These are phyloP conservation scores for Flaveria brownii DNA, from an alignment of 129 eudicot genomes.

Conservation along the genomic window DNA sequence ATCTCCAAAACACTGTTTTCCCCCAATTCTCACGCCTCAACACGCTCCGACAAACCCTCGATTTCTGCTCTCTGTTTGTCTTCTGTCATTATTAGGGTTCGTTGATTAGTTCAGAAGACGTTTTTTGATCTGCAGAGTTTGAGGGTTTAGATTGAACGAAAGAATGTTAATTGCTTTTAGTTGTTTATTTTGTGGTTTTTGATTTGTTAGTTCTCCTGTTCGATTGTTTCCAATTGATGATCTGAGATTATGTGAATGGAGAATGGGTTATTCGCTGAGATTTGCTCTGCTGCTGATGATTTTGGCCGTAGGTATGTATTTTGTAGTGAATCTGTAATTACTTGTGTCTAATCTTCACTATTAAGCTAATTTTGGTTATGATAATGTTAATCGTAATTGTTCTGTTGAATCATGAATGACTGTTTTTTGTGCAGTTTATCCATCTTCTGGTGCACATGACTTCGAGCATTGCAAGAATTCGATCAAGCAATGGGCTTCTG, in stretches of 20 bases:
- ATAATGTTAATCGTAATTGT: not conserved
- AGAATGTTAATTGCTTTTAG: not conserved
- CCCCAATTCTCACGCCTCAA: not conserved
- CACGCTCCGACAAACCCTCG: conserved; percentile 22
- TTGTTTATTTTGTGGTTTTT: not conserved
- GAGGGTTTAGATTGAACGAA: not conserved
- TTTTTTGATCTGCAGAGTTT: not conserved
- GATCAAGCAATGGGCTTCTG: conserved; percentile 80
- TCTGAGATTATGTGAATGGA: conserved; percentile 29
- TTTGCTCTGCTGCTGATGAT: conserved; percentile 43
- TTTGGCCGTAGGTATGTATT: conserved; percentile 40
- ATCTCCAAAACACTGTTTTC: conserved; percentile 17
- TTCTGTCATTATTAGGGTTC: conserved; percentile 20
- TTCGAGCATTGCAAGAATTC: conserved; percentile 56
- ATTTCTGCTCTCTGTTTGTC: not conserved
- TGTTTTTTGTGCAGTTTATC: conserved; percentile 39
- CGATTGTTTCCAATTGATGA: conserved; percentile 12
- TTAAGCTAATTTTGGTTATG: too few species aligned
- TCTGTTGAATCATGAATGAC: conserved; percentile 25
- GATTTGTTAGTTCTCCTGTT: conserved; percentile 21
- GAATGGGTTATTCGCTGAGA: conserved; percentile 40
- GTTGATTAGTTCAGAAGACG: conserved; percentile 7
- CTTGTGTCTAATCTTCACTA: not conserved
- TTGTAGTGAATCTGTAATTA: conserved; percentile 7
- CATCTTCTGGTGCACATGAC: conserved; percentile 42